These are phyloP conservation scores for Aspergillus leporis DNA, from an alignment of 495 filamentous ascomycete genomes.

Conservation along the genomic window DNA sequence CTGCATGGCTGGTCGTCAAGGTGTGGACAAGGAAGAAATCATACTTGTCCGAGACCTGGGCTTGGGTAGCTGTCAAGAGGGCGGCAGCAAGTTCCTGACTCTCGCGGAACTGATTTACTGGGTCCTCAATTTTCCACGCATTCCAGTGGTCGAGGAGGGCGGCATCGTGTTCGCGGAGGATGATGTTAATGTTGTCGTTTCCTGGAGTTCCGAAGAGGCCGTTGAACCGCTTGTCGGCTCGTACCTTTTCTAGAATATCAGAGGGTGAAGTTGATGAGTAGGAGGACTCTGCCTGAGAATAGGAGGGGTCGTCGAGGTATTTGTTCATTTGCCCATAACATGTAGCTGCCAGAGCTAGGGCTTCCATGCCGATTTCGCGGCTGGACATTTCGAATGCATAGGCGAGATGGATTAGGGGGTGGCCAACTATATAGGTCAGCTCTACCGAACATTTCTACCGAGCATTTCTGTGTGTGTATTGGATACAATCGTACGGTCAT, in stretches of 20 bases:
- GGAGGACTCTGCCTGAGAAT: slow-evolving; percentile 54
- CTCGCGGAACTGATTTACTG: slow-evolving; percentile 69
- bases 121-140: slow-evolving; percentile 68
- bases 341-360: slow-evolving; percentile 67
- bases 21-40: slow-evolving; percentile 86
- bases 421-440: slow-evolving; percentile 60
- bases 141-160: slow-evolving; percentile 84
- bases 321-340: slow-evolving; percentile 76
- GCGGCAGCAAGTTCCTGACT: slow-evolving; percentile 75
- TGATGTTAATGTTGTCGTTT: slow-evolving; percentile 60
- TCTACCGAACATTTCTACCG: slow-evolving; percentile 1
- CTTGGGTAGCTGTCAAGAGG: slow-evolving; percentile 64
- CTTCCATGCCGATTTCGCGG: slow-evolving; percentile 81
- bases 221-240: slow-evolving; percentile 50
- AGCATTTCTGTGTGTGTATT: background rate
- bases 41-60: slow-evolving; percentile 46
- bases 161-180: slow-evolving; percentile 71
- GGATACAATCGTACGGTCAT: slow-evolving; percentile 63
- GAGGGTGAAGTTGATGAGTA: slow-evolving; percentile 56
- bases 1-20: slow-evolving; percentile 82
- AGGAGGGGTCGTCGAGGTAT: slow-evolving; percentile 71
- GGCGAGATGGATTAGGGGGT: slow-evolving; percentile 85
- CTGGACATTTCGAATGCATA: slow-evolving; percentile 84
- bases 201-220: slow-evolving; percentile 59
- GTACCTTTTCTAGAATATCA: slow-evolving; percentile 64